These are phyloP conservation scores for Scheffersomyces lignosus DNA, from an alignment of 805 yeast genomes.

Conservation along the genomic window DNA sequence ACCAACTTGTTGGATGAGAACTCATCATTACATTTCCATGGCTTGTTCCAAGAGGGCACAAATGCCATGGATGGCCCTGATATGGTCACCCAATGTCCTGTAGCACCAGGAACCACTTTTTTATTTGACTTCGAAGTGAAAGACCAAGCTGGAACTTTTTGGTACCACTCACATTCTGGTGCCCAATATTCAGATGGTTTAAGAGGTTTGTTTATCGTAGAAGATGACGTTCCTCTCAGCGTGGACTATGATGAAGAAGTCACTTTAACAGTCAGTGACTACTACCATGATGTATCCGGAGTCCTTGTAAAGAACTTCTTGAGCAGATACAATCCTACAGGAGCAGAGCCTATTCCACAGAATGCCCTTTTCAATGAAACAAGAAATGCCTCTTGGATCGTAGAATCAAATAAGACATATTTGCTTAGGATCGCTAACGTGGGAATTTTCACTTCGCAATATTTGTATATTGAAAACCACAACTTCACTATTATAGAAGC, in stretches of 20 bases:
- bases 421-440: constrained; percentile 62
- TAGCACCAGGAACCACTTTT: constrained; percentile 39
- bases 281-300: constrained; percentile 58
- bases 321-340: constrained; percentile 74
- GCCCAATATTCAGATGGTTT: constrained; percentile 79
- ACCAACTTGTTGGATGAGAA: constrained; percentile 36
- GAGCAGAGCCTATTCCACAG: constrained; percentile 81
- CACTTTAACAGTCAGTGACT: constrained; percentile 57
- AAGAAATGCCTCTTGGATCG: constrained; percentile 52
- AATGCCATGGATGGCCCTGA: constrained; percentile 48
- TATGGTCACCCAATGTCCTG: constrained; percentile 47
- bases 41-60: constrained; percentile 39
- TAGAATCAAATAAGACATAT: constrained; percentile 62
- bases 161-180: constrained; percentile 83
- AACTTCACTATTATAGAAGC: constrained; percentile 42
- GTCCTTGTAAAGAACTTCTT: constrained; percentile 50
- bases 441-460: constrained; percentile 72
- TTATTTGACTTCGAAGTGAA: constrained; percentile 39
- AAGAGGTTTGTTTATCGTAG: constrained; percentile 66
- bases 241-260: constrained; percentile 59
- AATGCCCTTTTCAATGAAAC: constrained; percentile 66
- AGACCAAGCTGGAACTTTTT: constrained; percentile 41
- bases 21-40: constrained; percentile 47
- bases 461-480: constrained; percentile 42
- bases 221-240: constrained; percentile 48